Base-by-base conservation (phyloP, 441 rosid species). In the Syzygium malaccense region DNA sequence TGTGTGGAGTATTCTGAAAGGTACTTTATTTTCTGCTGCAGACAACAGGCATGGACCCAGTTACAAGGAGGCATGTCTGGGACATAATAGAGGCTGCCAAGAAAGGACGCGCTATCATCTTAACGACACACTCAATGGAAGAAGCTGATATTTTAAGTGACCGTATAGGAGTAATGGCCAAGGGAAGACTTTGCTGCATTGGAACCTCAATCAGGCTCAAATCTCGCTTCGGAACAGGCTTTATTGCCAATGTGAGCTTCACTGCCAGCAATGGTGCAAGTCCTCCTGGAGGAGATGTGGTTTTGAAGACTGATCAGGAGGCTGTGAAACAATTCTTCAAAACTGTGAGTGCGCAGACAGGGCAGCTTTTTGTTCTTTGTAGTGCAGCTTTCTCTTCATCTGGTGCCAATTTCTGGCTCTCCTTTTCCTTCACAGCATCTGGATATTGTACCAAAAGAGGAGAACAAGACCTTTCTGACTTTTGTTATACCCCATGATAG, bases 31-130 rank as follows among this genome's bases (percentile, higher is more conserved):
- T 51, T 53, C 86, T 89, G 49, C 86, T 87, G 84, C 94, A 96
- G 99, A 96, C 99, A 6, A 95, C 99, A 3, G 98, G 99, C 20
- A 96, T 96, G 99, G 99, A 96, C 91, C 99, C 99, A 49, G 94
- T 96, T 92, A 95, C 99, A 25, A 96, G 99, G 89, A 95, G 98
- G 93, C 98, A 96, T 89, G 99, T 96, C 30, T 96, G 98, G 99
- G 99, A 96, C 92, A 95, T 97, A 86, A 97, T 97, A 92, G 96
- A 97, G 91, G 89, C 91, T 56, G 94, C 98, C 45, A 97, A 97
- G 93, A 94, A 93, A 92, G 99, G 97, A 0, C 96, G 99, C 32
- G 96, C 97, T 89, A 96, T 97, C 87, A 88, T 97, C 90, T 91
- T 96, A 86, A 96, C 99, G 19, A 97, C 99, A 20, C 99, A 97